A percentile compares a stretch with the other conserved stretches of the same genome.
Conservation (phyloP, 371 early-diverging fungal species). For the Rhizopus arrhizus region DNA sequence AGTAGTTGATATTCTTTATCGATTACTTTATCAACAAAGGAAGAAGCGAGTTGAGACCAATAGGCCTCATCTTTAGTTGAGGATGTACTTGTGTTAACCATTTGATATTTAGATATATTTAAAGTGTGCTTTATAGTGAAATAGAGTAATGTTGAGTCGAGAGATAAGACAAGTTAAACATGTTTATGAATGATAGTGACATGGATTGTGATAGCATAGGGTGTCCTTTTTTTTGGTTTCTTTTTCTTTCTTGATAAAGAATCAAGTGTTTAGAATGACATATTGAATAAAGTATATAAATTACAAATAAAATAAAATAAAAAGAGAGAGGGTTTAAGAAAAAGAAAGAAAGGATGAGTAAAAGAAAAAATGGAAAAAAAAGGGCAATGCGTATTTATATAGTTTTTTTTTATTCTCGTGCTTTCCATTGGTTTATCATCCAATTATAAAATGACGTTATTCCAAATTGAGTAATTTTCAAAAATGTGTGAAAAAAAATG, state of each 20-base stretch:
- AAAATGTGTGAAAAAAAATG: neutral
- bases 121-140: neutral
- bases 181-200: constrained; percentile 5
- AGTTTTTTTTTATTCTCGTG: constrained; percentile 23
- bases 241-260: constrained; percentile 15
- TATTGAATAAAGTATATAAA: constrained; percentile 16
- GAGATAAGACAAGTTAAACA: neutral
- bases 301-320: neutral
- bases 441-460: constrained; percentile 18
- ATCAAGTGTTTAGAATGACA: constrained; percentile 24
- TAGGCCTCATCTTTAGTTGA: constrained; percentile 27
- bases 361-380: constrained; percentile 13
- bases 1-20: constrained; percentile 50
- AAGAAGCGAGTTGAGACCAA: constrained; percentile 34
- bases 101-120: neutral
- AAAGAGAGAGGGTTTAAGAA: neutral
- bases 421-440: constrained; percentile 27
- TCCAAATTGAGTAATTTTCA: constrained; percentile 16
- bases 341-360: constrained; percentile 5
- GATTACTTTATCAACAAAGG: constrained; percentile 36
- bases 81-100: constrained; percentile 2
- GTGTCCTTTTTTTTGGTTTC: constrained; percentile 13
- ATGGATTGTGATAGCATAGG: constrained; percentile 11
- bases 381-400: constrained; percentile 5
- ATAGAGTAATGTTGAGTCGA: constrained; percentile 1